Evolutionary conservation across 148 eudicot species (phyloP), one percentile per base, ranked within the genome.

Genomic region (Vaccinium darrowii): DNA sequence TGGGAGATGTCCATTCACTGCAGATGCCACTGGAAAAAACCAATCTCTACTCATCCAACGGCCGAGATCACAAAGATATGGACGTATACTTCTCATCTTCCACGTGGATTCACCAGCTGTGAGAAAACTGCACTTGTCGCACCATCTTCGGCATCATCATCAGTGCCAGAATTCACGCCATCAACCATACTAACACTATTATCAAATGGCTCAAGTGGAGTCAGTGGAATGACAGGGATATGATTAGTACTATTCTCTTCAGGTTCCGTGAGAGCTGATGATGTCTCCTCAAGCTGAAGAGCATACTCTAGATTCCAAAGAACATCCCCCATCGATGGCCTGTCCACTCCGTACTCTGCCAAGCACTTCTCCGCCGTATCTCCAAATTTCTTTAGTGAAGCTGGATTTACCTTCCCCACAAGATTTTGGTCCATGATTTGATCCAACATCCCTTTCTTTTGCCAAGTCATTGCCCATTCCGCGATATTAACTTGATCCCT

Each of bases 391-490:
- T 90, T 97, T 51, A 97, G 88, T 1, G 99, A 94, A 82, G 98
- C 93, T 9, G 88, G 65, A 83, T 91, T 94, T 19, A 97, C 94
- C 88, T 95, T 93, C 82, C 95, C 98, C 0, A 56, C 90, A 18
- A 97, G 93, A 76, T 93, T 91, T 3, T 86, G 21, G 77, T 97
- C 98, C 95, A 97, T 95, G 30, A 97, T 93, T 53, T 91, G 96
- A 87, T 97, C 99, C 84, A 97, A 69, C 99, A 95, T 95, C 60
- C 99, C 98, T 87, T 95, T 97, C 93, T 93, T 97, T 85, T 97
- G 99, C 98, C 98, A 97, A 13, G 81, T 91, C 99, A 97, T 94
- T 2, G 99, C 99, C 99, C 98, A 95, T 83, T 97, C 99, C 0
- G 99, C 99, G 56, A 97, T 97, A 84, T 95, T 97, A 27, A 97